Evolutionary conservation across 768 basidiomycete genomes (phyloP).

Genomic region (Sistotremastrum suecicum): DNA sequence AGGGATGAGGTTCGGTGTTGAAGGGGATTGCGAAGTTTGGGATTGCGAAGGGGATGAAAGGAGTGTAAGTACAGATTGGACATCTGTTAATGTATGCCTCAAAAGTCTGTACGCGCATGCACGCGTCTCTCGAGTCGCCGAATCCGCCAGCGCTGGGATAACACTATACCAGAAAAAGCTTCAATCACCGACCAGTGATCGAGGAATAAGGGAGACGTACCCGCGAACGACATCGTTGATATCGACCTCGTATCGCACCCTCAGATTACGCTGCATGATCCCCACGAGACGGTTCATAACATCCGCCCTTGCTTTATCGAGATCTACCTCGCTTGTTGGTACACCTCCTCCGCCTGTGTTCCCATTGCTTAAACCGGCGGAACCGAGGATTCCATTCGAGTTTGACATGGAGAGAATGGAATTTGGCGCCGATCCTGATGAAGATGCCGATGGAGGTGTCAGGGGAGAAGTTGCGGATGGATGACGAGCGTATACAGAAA

Average conservation of each 20-base stretch:
- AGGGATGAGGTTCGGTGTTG: too few relatives aligned
- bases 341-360: slow-evolving; percentile 4
- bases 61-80: slow-evolving; percentile 34
- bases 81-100: slow-evolving; percentile 63
- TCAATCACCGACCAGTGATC: not conserved
- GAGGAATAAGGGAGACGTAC: slow-evolving; percentile 24
- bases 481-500: slow-evolving; percentile 31
- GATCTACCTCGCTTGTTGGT: slow-evolving; percentile 23
- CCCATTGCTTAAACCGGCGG: not conserved
- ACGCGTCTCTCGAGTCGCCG: slow-evolving; percentile 54
- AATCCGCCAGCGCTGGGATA: slow-evolving; percentile 67
- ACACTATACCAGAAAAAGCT: slow-evolving; percentile 34
- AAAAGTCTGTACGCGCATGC: slow-evolving; percentile 76
- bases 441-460: slow-evolving; percentile 19
- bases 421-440: slow-evolving; percentile 21
- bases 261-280: slow-evolving; percentile 53
- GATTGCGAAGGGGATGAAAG: too few relatives aligned
- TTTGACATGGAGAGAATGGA: slow-evolving; percentile 4
- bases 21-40: too few relatives aligned
- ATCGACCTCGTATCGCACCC: slow-evolving; percentile 65
- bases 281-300: slow-evolving; percentile 49
- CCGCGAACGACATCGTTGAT: slow-evolving; percentile 56
- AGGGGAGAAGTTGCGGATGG: slow-evolving; percentile 15
- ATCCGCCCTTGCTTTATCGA: slow-evolving; percentile 44
- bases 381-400: slow-evolving; percentile 2